Base-by-base conservation (phyloP, 805 yeast species). In the Maudiozyma turicensis region DNA sequence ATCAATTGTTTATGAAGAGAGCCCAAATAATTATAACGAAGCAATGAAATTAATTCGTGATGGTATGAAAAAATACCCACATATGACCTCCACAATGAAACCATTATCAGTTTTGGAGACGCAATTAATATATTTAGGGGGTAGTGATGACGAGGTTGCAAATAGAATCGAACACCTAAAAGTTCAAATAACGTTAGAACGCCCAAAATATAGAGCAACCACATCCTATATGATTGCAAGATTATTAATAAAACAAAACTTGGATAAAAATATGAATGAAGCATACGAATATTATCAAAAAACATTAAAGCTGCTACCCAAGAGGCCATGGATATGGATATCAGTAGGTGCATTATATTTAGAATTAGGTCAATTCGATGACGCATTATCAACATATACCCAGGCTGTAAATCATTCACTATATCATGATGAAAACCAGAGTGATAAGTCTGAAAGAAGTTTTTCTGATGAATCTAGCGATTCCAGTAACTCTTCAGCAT, bases 381-480 rank as follows among this genome's bases (percentile, higher is more conserved):
- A 82, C 57, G 81, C 87, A 0, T 66, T 82, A 46, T 80, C 82
- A 6, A 86, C 86, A 2, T 82, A 78, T 58, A 76, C 84, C 0
- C 84, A 81, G 59, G 86, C 84, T 2, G 72, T 81, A 15, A 68
- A 80, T 41, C 8, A 48, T 10, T 47, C 50, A 43, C 59, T 79
- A 9, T 48, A 51, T 11, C 20, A 37, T 37, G 52, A 49, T 31
- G 37, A 26, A 9, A 8, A 6, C 20, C 26, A 32, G 26, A 28
- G 33, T 13, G 32, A 29, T 13, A 43, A 32, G 9, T n/a, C 15
- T 26, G 30, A 14, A n/a, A 41, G 11, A 5, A 32, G 35, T 31
- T 34, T 34, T 11, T 31, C 41, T 14, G 14, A 9, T 33, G 37
- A 30, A 11, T 15, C 40, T 6, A 40, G 14, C 14, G 29, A 14